Conservation (phyloP, 805 yeast species). For the Spathaspora boniae region DNA sequence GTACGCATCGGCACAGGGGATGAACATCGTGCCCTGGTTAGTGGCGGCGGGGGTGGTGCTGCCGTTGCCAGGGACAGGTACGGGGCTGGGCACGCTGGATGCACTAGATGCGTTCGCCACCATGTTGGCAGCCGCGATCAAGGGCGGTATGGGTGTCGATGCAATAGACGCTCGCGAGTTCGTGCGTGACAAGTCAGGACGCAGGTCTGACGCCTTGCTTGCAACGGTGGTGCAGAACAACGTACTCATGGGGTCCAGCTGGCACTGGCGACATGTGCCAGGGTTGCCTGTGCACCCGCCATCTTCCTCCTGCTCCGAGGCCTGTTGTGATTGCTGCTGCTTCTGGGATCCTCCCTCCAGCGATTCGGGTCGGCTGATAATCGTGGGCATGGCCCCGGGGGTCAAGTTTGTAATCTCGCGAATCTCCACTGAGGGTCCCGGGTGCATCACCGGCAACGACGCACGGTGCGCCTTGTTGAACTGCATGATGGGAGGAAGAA, state of each 20-base stretch:
- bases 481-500: constrained; percentile 41
- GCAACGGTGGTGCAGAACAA: constrained; percentile 86
- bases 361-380: constrained; percentile 3
- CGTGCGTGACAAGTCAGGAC: constrained; percentile 7
- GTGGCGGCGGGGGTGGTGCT: constrained; percentile 2
- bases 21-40: constrained; percentile 48
- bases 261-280: constrained; percentile 82
- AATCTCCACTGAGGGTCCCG: constrained; percentile 59
- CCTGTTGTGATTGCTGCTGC: constrained; percentile 11
- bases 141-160: constrained; percentile 8
- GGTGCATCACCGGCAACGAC: constrained; percentile 57
- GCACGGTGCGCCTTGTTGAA: constrained; percentile 22
- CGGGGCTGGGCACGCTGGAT: constrained; percentile 15
- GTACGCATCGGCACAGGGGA: constrained; percentile 89
- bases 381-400: constrained; percentile 25
- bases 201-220: too few relatives aligned
- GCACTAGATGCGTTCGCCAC: constrained; percentile 15
- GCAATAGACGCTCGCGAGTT: constrained; percentile 9
- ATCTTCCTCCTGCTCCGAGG: too few relatives aligned
- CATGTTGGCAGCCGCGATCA: constrained; percentile 10
- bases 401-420: constrained; percentile 39
- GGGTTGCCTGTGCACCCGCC: constrained; percentile 81
- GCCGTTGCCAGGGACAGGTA: constrained; percentile 4
- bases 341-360: constrained; percentile 8
- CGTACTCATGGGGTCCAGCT: constrained; percentile 81